Evolutionary conservation across 441 rosid genomes (phyloP).

Genomic region (Populus hybrid): DNA sequence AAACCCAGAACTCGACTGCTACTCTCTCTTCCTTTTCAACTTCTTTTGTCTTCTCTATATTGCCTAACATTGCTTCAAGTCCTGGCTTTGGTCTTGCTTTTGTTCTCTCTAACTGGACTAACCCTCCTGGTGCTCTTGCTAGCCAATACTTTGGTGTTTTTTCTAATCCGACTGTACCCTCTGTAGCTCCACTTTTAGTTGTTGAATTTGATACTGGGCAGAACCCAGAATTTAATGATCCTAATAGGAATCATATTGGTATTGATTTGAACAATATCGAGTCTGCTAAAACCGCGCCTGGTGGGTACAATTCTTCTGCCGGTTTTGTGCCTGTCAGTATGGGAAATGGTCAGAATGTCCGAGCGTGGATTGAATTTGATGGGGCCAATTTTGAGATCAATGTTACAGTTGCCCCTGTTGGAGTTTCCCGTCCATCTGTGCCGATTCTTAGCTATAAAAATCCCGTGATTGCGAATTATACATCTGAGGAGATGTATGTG

Average conservation of each 20-base stretch:
- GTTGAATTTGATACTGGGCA: constrained; percentile 74
- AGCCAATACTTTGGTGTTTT: constrained; percentile 84
- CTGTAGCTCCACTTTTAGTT: constrained; percentile 59
- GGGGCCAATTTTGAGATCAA: constrained; percentile 59
- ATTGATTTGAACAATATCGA: constrained; percentile 60
- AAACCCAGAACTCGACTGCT: constrained; percentile 38
- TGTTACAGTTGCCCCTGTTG: constrained; percentile 64
- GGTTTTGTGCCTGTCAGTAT: constrained; percentile 49
- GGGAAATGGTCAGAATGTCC: constrained; percentile 69
- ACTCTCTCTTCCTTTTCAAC: constrained; percentile 66
- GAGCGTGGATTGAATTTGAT: constrained; percentile 84
- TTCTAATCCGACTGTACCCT: constrained; percentile 33
- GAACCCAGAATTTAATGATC: constrained; percentile 61
- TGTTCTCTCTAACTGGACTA: constrained; percentile 68
- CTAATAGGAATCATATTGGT: constrained; percentile 65
- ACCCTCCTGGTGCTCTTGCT: constrained; percentile 62
- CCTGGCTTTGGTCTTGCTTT: constrained; percentile 86
- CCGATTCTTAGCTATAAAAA: constrained; percentile 56
- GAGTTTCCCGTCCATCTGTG: constrained; percentile 47
- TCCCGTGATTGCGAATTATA: constrained; percentile 60
- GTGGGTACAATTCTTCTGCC: constrained; percentile 55
- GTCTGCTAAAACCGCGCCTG: constrained; percentile 34
- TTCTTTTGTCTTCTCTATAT: constrained; percentile 67
- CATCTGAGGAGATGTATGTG: constrained; percentile 58
- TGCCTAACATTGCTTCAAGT: constrained; percentile 62